A percentile compares a stretch with the other conserved stretches of the same genome.
Evolutionary conservation across 2,329 filamentous ascomycete genomes (phyloP).

Genomic region (Phialemoniopsis sp.): DNA sequence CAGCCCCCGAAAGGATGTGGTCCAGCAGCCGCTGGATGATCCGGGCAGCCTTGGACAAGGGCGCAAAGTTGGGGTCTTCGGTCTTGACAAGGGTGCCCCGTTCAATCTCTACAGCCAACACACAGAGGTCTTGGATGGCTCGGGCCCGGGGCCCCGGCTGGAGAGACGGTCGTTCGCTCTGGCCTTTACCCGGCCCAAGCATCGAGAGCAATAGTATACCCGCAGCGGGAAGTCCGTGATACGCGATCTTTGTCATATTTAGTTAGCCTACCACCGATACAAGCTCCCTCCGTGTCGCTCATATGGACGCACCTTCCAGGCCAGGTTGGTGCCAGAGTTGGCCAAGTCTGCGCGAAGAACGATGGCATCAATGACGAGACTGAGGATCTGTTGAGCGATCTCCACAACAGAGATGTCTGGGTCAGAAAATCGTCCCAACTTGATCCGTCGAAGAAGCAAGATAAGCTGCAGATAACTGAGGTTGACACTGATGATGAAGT

Average conservation of each 20-base stretch:
- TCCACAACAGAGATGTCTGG: conserved; percentile 16
- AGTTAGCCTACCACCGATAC: too few relatives aligned
- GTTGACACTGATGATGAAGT: conserved; percentile 22
- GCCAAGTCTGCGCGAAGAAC: conserved; percentile 19
- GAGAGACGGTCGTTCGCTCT: too few relatives aligned
- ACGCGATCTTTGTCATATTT: conserved; percentile 16
- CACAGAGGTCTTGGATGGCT: too few relatives aligned
- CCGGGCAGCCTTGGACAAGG: conserved; percentile 18
- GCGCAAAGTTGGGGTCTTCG: conserved; percentile 20
- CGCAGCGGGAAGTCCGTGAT: conserved; percentile 26
- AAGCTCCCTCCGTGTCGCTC: too few relatives aligned
- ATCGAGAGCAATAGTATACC: conserved; percentile 12
- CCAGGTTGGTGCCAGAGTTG: conserved; percentile 24
- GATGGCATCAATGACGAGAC: conserved; percentile 19
- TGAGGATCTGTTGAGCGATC: conserved; percentile 20
- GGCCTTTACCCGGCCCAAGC: too few relatives aligned
- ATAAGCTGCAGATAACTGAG: conserved; percentile 25
- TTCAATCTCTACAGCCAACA: conserved; percentile 20
- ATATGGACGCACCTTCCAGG: conserved; percentile 22
- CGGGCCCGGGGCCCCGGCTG: too few relatives aligned
- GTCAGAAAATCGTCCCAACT: conserved; percentile 13
- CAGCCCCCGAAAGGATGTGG: background rate
- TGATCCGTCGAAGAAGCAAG: conserved; percentile 20
- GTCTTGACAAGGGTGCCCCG: conserved; percentile 18
- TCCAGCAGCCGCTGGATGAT: conserved; percentile 21